A percentile compares a stretch with the other conserved stretches of the same genome.
Evolutionary conservation across 352 stramenopile species (phyloP).

Genomic region (Phytophthora vignae): DNA sequence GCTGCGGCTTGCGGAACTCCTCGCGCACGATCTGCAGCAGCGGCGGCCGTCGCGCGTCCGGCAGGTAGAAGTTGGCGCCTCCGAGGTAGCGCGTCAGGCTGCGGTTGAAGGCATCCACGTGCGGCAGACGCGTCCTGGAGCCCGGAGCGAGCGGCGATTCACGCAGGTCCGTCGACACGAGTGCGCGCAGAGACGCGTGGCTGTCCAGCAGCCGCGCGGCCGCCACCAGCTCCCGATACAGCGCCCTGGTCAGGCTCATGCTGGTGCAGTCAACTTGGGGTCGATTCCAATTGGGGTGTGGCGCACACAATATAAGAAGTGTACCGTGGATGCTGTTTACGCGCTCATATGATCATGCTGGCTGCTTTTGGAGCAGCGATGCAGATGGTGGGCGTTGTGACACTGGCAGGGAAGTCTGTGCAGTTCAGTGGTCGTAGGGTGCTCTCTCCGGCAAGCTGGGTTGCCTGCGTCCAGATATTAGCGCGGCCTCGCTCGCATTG

Average conservation of each 20-base stretch:
- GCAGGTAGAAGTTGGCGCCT: slow-evolving; percentile 74
- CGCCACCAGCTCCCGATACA: slow-evolving; percentile 79
- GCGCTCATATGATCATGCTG: neutral
- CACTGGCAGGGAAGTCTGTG: neutral
- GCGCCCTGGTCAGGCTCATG: slow-evolving; percentile 60
- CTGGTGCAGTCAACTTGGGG: neutral
- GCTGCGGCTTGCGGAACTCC: slow-evolving; percentile 45
- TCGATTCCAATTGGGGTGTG: neutral
- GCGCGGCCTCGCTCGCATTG: neutral
- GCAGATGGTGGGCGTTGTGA: slow-evolving; percentile 5
- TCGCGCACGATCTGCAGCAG: slow-evolving; percentile 58
- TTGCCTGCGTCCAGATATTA: neutral
- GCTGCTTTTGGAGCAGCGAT: neutral
- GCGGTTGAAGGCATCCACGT: slow-evolving; percentile 73
- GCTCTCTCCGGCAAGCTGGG: neutral
- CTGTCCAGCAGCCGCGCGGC: slow-evolving; percentile 65
- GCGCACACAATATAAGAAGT: neutral
- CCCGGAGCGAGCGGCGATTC: slow-evolving; percentile 42
- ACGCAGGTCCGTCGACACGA: slow-evolving; percentile 71
- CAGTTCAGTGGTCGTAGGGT: neutral
- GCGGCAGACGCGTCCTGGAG: slow-evolving; percentile 48
- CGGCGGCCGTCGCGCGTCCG: slow-evolving; percentile 41
- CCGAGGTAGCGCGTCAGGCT: slow-evolving; percentile 58
- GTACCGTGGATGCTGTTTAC: neutral
- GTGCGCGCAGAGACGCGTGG: slow-evolving; percentile 60